Conservation (phyloP, 139 green algal species). For the Diplosphaera chodatii region DNA sequence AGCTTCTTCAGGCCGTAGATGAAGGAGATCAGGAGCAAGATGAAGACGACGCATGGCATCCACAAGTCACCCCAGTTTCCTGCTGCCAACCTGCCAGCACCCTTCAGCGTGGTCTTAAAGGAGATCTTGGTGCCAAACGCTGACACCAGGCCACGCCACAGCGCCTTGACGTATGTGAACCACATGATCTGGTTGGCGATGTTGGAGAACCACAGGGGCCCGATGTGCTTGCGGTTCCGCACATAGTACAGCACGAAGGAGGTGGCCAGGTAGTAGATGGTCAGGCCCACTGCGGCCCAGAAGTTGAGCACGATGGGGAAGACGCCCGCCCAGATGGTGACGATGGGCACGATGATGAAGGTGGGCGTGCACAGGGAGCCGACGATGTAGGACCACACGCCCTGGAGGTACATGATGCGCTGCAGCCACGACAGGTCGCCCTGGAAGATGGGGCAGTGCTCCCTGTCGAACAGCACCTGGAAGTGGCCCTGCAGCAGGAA, state of each 20-base stretch:
- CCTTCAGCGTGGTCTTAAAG: conserved; percentile 45
- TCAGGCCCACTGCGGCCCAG: conserved; percentile 45
- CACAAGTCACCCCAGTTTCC: conserved; percentile 20
- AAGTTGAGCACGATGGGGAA: conserved; percentile 59
- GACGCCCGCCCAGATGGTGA: conserved; percentile 44
- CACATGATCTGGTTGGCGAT: conserved; percentile 54
- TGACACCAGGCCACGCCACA: conserved; percentile 28
- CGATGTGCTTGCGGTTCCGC: conserved; percentile 17
- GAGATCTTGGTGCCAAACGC: conserved; percentile 22
- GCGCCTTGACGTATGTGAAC: conserved; percentile 47
- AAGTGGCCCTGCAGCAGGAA: conserved; percentile 27
- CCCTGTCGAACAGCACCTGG: conserved; percentile 23
- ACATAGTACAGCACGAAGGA: conserved; percentile 19
- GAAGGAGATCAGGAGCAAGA: conserved; percentile 4
- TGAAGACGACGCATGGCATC: conserved; percentile 10
- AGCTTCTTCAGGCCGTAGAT: conserved; percentile 16
- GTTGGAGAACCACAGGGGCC: conserved; percentile 43
- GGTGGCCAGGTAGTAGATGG: conserved; percentile 34
- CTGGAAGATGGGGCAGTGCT: conserved; percentile 34
- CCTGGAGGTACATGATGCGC: conserved; percentile 30
- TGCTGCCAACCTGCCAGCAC: conserved; percentile 1
- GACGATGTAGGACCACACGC: conserved; percentile 36
- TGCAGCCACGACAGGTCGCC: conserved; percentile 16
- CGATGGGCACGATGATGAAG: conserved; percentile 27
- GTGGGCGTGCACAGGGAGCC: conserved; percentile 25